These are phyloP conservation scores for Gyrodon lividus DNA, from an alignment of 768 basidiomycete genomes.

Conservation along the genomic window DNA sequence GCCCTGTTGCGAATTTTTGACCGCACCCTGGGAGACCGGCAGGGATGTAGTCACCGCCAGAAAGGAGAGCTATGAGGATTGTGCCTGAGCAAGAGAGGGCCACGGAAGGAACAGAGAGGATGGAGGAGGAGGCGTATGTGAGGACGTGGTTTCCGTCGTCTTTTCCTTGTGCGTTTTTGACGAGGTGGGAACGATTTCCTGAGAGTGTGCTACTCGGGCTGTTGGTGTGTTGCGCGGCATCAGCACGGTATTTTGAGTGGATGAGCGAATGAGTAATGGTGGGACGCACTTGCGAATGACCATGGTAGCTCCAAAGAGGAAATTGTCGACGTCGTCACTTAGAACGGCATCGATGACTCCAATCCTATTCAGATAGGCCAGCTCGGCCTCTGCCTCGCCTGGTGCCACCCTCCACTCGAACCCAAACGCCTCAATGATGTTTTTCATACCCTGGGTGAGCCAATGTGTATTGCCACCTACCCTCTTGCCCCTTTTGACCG, in stretches of 20 bases:
- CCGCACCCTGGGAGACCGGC: slow-evolving; percentile 71
- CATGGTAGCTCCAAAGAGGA: slow-evolving; percentile 82
- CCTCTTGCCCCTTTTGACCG: slow-evolving; percentile 74
- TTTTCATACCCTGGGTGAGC: slow-evolving; percentile 74
- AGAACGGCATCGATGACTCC: slow-evolving; percentile 86
- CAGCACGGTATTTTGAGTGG: background rate
- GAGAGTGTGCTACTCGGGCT: slow-evolving; percentile 73
- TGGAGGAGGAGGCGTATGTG: slow-evolving; percentile 37
- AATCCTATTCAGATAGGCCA: slow-evolving; percentile 80
- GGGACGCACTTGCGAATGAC: slow-evolving; percentile 77
- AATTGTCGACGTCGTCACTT: slow-evolving; percentile 92
- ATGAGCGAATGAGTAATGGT: background rate
- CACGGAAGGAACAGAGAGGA: slow-evolving; percentile 45
- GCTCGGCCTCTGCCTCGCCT: slow-evolving; percentile 92
- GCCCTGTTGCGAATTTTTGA: slow-evolving; percentile 65
- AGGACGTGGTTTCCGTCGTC: slow-evolving; percentile 70
- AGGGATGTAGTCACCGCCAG: slow-evolving; percentile 89
- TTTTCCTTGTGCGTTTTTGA: slow-evolving; percentile 63
- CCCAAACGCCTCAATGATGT: slow-evolving; percentile 75
- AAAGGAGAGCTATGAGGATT: slow-evolving; percentile 79
- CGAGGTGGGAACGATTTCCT: slow-evolving; percentile 64
- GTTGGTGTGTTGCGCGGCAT: slow-evolving; percentile 1
- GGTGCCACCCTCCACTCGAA: slow-evolving; percentile 84
- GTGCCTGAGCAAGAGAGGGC: slow-evolving; percentile 62
- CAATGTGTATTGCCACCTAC: slow-evolving; percentile 61